Evolutionary conservation across 768 basidiomycete genomes (phyloP).

Genomic region (Sarcomyxa edulis): DNA sequence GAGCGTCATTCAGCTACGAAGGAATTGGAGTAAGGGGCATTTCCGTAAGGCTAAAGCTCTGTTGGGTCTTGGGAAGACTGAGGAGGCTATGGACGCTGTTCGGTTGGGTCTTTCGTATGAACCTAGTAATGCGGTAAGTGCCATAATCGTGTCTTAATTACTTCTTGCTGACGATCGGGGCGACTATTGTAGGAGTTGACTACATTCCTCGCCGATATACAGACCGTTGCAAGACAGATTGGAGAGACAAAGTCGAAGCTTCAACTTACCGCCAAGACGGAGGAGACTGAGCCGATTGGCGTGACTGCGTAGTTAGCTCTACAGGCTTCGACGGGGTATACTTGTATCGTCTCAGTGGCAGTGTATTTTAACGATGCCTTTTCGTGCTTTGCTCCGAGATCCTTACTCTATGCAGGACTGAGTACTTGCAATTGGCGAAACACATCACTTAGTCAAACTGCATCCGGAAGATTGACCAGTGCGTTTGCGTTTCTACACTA

Average conservation of each 20-base stretch:
- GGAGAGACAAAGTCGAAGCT: slow-evolving; percentile 13
- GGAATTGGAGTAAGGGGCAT: slow-evolving; percentile 93
- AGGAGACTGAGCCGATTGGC: neutral
- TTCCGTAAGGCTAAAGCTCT: slow-evolving; percentile 92
- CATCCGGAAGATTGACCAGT: too few species aligned
- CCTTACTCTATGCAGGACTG: too few species aligned
- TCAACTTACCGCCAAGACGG: neutral
- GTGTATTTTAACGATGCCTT: too few species aligned
- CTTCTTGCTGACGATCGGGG: neutral
- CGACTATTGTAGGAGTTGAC: slow-evolving; percentile 11
- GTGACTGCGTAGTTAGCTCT: too few species aligned
- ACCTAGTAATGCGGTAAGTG: slow-evolving; percentile 38
- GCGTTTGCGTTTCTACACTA: too few species aligned
- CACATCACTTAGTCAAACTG: too few species aligned
- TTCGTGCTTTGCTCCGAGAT: too few species aligned
- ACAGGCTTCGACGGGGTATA: too few species aligned
- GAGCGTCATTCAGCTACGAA: slow-evolving; percentile 76
- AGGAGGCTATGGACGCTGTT: slow-evolving; percentile 81
- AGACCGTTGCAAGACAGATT: slow-evolving; percentile 20
- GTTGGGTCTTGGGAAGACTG: slow-evolving; percentile 56
- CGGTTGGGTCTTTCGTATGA: slow-evolving; percentile 85
- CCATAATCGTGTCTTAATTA: neutral
- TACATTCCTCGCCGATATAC: slow-evolving; percentile 27
- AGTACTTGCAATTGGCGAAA: too few species aligned
- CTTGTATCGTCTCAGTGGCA: too few species aligned